Conservation (phyloP, 306 rosid genomes). For the Delonix regia region DNA sequence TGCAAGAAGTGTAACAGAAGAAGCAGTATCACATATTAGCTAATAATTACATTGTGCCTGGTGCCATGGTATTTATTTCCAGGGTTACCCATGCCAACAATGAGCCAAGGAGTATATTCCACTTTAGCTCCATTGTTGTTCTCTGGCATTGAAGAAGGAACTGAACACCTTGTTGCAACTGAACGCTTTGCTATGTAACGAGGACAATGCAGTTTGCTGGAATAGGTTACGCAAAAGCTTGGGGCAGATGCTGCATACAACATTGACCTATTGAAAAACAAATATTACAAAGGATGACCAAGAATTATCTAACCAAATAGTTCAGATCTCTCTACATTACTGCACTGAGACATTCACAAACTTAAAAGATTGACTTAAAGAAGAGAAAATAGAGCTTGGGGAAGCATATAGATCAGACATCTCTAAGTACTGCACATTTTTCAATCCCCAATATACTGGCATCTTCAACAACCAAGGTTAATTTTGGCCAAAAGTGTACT, state of each 20-base stretch:
- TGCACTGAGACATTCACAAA: background rate
- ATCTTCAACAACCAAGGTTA: background rate
- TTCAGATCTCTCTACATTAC: background rate
- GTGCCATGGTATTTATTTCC: slow-evolving; percentile 90
- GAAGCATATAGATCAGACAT: background rate
- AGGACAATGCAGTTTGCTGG: slow-evolving; percentile 40
- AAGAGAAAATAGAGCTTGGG: background rate
- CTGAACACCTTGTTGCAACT: slow-evolving; percentile 41
- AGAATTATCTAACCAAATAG: slow-evolving; percentile 5
- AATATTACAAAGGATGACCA: background rate
- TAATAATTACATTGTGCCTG: slow-evolving; percentile 76
- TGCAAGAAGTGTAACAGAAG: background rate
- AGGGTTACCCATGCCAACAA: slow-evolving; percentile 96
- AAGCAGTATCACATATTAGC: slow-evolving; percentile 6
- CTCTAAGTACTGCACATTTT: background rate
- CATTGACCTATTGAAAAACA: slow-evolving; percentile 62
- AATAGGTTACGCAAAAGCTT: slow-evolving; percentile 45
- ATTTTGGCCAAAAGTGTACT: background rate
- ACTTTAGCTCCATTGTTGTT: slow-evolving; percentile 52
- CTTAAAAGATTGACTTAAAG: background rate
- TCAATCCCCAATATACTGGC: background rate
- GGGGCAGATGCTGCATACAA: slow-evolving; percentile 56
- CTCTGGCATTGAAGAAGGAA: slow-evolving; percentile 60
- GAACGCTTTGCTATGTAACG: slow-evolving; percentile 31
- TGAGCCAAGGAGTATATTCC: slow-evolving; percentile 97